Evolutionary conservation across 306 rosid genomes (phyloP).

Genomic region (Quercus rubra): DNA sequence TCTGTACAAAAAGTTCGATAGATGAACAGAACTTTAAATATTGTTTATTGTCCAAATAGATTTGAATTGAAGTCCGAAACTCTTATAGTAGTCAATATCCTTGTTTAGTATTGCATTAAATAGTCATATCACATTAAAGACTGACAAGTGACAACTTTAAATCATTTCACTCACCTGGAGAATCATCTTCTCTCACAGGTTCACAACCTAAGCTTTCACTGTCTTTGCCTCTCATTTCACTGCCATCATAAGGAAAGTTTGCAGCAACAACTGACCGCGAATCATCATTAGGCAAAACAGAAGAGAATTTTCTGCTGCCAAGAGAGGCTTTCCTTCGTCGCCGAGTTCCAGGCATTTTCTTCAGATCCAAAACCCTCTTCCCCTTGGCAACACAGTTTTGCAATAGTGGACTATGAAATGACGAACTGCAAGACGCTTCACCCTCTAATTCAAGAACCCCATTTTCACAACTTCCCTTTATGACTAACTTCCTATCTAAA

Average conservation of each 20-base stretch:
- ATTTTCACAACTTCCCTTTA: conserved; percentile 23
- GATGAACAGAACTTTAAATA: not conserved
- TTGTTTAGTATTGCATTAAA: not conserved
- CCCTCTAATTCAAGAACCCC: conserved; percentile 44
- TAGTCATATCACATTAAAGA: not conserved
- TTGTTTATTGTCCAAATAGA: not conserved
- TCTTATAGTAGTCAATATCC: not conserved
- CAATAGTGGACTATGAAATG: conserved; percentile 32
- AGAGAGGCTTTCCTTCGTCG: conserved; percentile 43
- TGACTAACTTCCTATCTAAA: conserved; percentile 25
- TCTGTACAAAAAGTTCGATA: too few relatives aligned
- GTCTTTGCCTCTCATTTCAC: conserved; percentile 1
- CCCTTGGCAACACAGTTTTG: conserved; percentile 50
- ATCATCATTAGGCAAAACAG: conserved; percentile 12
- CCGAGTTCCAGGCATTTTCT: conserved; percentile 58
- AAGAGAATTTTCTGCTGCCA: conserved; percentile 37
- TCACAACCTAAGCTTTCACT: conserved; percentile 22
- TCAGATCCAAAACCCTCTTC: conserved; percentile 43
- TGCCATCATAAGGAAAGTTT: conserved; percentile 10
- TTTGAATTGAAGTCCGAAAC: not conserved
- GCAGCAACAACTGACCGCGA: conserved; percentile 2
- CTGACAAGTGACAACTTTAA: not conserved
- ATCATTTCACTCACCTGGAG: conserved; percentile 29
- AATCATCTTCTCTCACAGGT: conserved; percentile 15
- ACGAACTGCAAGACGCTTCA: conserved; percentile 47